Percentiles rank a stretch among this genome's conserved stretches.
Evolutionary conservation across 179 eudicot species (phyloP).

Genomic region (Spergularia azorica): DNA sequence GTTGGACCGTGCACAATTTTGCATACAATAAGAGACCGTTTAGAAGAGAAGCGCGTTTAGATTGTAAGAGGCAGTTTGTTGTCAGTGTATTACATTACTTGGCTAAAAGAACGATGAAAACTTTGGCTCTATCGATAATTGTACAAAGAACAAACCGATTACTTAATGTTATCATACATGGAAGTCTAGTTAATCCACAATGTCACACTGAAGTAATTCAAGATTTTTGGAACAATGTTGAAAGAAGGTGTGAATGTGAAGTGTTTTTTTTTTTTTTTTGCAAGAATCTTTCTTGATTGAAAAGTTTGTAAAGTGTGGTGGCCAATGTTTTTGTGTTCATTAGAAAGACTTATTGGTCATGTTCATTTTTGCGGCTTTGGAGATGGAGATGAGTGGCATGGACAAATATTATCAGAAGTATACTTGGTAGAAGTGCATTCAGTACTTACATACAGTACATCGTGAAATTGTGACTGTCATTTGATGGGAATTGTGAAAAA

Average conservation of each 20-base stretch:
- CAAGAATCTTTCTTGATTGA: too few species aligned
- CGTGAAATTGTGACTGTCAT: not conserved
- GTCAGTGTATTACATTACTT: not conserved
- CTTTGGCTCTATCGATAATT: not conserved
- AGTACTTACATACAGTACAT: not conserved
- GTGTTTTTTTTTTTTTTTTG: too few species aligned
- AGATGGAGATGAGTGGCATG: conserved; percentile 4
- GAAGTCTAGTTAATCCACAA: too few species aligned
- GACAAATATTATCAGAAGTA: not conserved
- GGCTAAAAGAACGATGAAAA: not conserved
- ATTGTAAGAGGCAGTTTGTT: not conserved
- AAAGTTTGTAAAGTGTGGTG: too few species aligned
- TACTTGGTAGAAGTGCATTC: not conserved
- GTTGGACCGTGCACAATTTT: too few species aligned
- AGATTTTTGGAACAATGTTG: too few species aligned
- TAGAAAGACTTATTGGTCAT: not conserved
- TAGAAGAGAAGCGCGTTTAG: not conserved
- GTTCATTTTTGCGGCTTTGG: not conserved
- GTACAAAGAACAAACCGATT: not conserved
- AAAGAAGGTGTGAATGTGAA: too few species aligned
- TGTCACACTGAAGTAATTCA: too few species aligned
- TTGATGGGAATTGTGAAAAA: not conserved
- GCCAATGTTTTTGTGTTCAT: too few species aligned
- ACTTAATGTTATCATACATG: too few species aligned
- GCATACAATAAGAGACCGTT: too few species aligned